phyloP scores from a whole-genome alignment of 2,329 filamentous ascomycete species.

The Penicillium sp. region DNA sequence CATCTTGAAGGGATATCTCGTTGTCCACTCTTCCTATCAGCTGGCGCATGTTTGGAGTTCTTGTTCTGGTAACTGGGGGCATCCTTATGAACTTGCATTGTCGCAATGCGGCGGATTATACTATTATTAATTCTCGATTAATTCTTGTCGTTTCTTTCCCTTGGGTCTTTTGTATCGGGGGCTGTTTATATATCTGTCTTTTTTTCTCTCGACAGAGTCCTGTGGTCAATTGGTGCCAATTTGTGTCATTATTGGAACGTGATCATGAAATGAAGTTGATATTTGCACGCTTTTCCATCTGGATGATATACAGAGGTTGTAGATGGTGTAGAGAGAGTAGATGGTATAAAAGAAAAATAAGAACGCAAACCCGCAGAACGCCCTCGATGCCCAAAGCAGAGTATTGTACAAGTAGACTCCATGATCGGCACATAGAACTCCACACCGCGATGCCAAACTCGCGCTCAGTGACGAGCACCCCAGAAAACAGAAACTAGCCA shows the following conservation, averaged over 20 bases:
- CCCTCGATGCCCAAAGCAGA: conserved; percentile 33
- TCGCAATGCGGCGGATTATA: conserved; percentile 6
- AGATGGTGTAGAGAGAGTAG: conserved; percentile 8
- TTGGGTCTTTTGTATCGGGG: neutral
- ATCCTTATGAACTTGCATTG: conserved; percentile 12
- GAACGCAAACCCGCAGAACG: conserved; percentile 23
- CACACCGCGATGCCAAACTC: conserved; percentile 1
- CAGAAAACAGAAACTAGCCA: neutral
- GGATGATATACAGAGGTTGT: conserved; percentile 10
- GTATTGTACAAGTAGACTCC: conserved; percentile 29
- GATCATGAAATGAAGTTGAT: conserved; percentile 8
- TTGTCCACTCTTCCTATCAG: conserved; percentile 16
- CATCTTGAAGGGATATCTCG: conserved; percentile 6
- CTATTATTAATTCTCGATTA: conserved; percentile 12
- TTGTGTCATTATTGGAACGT: conserved; percentile 9
- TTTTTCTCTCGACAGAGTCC: neutral
- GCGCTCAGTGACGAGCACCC: neutral
- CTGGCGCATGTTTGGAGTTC: conserved; percentile 30
- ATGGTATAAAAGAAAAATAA: conserved; percentile 11
- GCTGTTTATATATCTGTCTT: conserved; percentile 3
- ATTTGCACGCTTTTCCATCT: conserved; percentile 6
- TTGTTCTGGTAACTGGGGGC: conserved; percentile 10
- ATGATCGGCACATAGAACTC: conserved; percentile 19
- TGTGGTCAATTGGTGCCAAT: conserved; percentile 15
- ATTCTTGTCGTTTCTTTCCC: conserved; percentile 3